These are phyloP conservation scores for Cordyceps cicadae DNA, from an alignment of 2,329 filamentous ascomycete genomes.

Conservation along the genomic window DNA sequence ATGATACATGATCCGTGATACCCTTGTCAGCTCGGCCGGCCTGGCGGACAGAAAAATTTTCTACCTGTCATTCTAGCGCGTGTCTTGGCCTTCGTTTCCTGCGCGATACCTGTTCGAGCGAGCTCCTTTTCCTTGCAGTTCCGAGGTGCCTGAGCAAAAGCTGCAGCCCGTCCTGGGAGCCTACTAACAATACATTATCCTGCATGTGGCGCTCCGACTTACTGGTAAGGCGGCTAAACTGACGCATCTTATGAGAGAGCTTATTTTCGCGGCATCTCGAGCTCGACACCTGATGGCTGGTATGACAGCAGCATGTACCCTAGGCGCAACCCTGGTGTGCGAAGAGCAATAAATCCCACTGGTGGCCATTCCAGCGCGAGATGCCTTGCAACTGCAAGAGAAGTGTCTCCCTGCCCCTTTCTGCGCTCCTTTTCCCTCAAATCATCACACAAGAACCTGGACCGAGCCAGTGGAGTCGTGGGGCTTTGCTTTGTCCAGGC, in stretches of 20 bases:
- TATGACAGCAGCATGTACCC: neutral
- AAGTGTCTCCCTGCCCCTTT: neutral
- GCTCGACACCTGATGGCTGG: neutral
- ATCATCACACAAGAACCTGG: neutral
- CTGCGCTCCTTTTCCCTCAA: neutral
- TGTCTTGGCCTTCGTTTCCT: neutral
- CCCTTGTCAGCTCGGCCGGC: neutral
- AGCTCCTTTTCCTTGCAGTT: neutral
- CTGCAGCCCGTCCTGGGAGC: neutral
- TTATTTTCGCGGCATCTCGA: neutral
- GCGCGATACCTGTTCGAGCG: slow-evolving; percentile 1
- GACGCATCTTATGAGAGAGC: slow-evolving; percentile 7
- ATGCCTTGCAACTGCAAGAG: neutral
- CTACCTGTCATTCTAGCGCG: slow-evolving; percentile 9
- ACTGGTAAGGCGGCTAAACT: neutral
- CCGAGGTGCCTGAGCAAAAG: neutral
- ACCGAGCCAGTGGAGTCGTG: slow-evolving; percentile 3
- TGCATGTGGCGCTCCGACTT: slow-evolving; percentile 2
- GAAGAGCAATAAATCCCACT: neutral
- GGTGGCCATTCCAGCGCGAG: neutral
- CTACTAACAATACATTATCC: neutral
- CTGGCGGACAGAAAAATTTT: slow-evolving; percentile 1
- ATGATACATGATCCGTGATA: too few species aligned
- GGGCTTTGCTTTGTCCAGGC: slow-evolving; percentile 1
- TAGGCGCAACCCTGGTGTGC: neutral